phyloP scores from a whole-genome alignment of 768 basidiomycete genomes.

The Mycena capillaripes region DNA sequence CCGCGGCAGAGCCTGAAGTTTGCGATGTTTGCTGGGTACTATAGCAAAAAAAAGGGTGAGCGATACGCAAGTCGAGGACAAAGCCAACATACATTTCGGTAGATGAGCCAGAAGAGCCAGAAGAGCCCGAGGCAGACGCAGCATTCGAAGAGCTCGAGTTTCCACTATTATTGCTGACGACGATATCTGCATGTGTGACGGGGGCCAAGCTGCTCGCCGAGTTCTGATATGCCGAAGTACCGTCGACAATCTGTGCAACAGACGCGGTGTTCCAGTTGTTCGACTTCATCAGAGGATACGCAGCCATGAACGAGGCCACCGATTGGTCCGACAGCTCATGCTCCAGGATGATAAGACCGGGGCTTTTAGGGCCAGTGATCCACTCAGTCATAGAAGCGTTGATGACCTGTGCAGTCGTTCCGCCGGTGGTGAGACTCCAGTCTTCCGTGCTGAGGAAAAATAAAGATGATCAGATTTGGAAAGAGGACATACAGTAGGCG shows the following conservation, averaged over 20 bases:
- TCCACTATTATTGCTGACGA: not conserved
- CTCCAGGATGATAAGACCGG: too few species aligned
- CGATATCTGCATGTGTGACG: slow-evolving; percentile 45
- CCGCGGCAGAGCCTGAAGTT: not conserved
- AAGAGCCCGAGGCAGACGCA: not conserved
- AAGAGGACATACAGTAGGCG: slow-evolving; percentile 37
- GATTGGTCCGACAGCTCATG: slow-evolving; percentile 75
- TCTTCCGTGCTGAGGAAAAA: slow-evolving; percentile 73
- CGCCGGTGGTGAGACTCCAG: slow-evolving; percentile 70
- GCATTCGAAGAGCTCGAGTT: not conserved
- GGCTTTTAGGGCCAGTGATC: slow-evolving; percentile 72
- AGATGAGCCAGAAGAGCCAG: not conserved
- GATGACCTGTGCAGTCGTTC: slow-evolving; percentile 63
- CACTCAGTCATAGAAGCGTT: slow-evolving; percentile 66
- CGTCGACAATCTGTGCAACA: slow-evolving; percentile 59
- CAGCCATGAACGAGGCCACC: slow-evolving; percentile 75
- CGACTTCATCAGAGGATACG: slow-evolving; percentile 71
- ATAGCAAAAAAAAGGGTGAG: not conserved
- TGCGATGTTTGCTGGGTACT: not conserved
- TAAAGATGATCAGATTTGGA: slow-evolving; percentile 39
- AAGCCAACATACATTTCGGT: not conserved
- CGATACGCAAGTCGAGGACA: not conserved
- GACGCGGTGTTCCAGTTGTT: slow-evolving; percentile 82
- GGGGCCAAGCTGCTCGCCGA: slow-evolving; percentile 50
- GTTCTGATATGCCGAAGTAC: slow-evolving; percentile 63